Percentiles rank a stretch among this genome's conserved stretches.
These are phyloP conservation scores for Diplocarpon mali DNA, from an alignment of 2,329 filamentous ascomycete genomes.

Conservation along the genomic window DNA sequence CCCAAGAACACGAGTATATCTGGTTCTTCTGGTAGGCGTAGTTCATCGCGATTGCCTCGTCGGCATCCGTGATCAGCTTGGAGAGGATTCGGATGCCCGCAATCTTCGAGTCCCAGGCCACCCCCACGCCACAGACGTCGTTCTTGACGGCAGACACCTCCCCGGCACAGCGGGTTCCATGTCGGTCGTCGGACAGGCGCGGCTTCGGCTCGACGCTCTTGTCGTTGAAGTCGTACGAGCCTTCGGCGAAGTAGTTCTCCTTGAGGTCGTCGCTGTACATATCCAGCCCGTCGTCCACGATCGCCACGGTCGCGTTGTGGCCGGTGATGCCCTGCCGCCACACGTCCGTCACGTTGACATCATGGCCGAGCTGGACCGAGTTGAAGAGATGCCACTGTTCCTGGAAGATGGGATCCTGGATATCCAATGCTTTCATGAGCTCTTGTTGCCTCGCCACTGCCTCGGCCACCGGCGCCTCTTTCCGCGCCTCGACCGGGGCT, in stretches of 20 bases:
- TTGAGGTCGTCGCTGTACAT: conserved; percentile 91
- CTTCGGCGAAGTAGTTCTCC: conserved; percentile 84
- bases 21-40: conserved; percentile 86
- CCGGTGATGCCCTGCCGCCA: conserved; percentile 90
- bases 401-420: conserved; percentile 80
- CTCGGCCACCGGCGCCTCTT: conserved; percentile 14
- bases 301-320: conserved; percentile 77
- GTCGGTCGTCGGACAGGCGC: conserved; percentile 70
- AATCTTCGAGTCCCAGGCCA: conserved; percentile 85
- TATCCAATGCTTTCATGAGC: conserved; percentile 57
- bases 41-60: conserved; percentile 87
- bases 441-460: conserved; percentile 47
- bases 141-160: conserved; percentile 91
- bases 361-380: conserved; percentile 66
- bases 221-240: conserved; percentile 96
- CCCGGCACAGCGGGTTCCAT: conserved; percentile 89
- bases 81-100: conserved; percentile 88
- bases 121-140: conserved; percentile 86
- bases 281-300: conserved; percentile 92
- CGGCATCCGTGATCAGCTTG: conserved; percentile 79
- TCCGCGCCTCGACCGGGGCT: conserved; percentile 12
- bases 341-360: conserved; percentile 90
- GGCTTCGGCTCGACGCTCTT: conserved; percentile 67
- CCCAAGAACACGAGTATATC: conserved; percentile 99
- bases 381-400: conserved; percentile 97